Percentiles rank a stretch among this genome's conserved stretches.
Conservation (phyloP, 345 rosid genomes). For the Brassica napus region DNA sequence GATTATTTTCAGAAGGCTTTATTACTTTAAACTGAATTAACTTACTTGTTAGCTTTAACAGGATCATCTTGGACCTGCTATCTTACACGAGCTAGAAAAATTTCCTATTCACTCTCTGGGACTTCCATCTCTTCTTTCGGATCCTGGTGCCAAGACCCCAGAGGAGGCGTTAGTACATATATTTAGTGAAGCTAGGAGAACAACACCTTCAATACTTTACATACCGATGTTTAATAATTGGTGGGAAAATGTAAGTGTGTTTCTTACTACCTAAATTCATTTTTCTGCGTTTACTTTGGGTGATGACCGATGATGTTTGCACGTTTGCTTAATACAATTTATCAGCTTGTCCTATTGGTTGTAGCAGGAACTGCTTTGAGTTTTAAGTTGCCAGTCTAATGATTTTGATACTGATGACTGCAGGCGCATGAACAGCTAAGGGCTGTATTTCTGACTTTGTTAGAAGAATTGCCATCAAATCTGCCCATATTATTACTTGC, state of each 20-base stretch:
- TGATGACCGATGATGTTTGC: too few relatives aligned
- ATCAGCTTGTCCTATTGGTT: slow-evolving; percentile 4
- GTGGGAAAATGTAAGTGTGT: slow-evolving; percentile 92
- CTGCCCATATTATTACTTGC: slow-evolving; percentile 85
- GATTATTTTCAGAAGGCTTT: slow-evolving; percentile 27
- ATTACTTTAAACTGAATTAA: slow-evolving; percentile 48
- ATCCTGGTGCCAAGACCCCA: slow-evolving; percentile 98
- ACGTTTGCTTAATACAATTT: too few relatives aligned
- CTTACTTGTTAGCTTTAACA: slow-evolving; percentile 72
- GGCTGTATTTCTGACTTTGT: slow-evolving; percentile 84
- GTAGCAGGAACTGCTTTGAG: neutral
- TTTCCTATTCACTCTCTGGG: slow-evolving; percentile 97
- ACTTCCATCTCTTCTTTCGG: slow-evolving; percentile 96
- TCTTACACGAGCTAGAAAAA: slow-evolving; percentile 93
- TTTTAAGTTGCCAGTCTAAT: slow-evolving; percentile 22
- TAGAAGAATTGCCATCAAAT: slow-evolving; percentile 94
- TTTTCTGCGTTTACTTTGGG: slow-evolving; percentile 12
- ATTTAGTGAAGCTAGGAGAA: slow-evolving; percentile 97
- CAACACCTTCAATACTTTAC: slow-evolving; percentile 91
- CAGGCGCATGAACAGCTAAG: slow-evolving; percentile 97
- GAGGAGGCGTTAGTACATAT: slow-evolving; percentile 99
- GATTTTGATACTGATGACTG: slow-evolving; percentile 41
- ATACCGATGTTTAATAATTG: slow-evolving; percentile 90
- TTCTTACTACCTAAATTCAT: slow-evolving; percentile 20
- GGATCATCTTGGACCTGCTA: slow-evolving; percentile 99